Evolutionary conservation across 1,284 basidiomycete genomes (phyloP), one percentile per base, ranked within the genome.

Genomic region (Cutaneotrichosporon cyanovorans): DNA sequence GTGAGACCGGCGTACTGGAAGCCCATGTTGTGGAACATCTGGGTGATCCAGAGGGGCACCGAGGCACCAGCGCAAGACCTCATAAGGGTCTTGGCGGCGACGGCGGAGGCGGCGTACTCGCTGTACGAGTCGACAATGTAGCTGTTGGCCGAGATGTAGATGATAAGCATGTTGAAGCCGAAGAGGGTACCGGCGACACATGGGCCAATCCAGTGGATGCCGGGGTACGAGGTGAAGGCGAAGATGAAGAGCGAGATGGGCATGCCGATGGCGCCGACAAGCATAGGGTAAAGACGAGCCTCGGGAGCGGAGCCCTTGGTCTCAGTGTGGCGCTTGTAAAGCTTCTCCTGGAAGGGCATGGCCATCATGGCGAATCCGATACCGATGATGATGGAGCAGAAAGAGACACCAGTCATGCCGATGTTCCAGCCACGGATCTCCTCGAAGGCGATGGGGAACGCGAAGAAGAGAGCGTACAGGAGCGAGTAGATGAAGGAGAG

Each of bases 1-100:
- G 62, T 49, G 11, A 66, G 53, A 10, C 59, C 59, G 11, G 59
- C 65, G 36, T 58, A 63, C 50, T 63, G 58, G 57, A 66, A 66
- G 2, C 54, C 53, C 40, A 66, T 47, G 42, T 59, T 58, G 51
- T 61, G 55, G 57, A 44, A 48, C 15, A 43, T 23, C 20, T 38
- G 30, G 10, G 22, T 33, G 30, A 62, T 57, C 64, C 64, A 66
- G 28, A 66, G 55, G 10, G 66, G 65, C 3, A 68, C 62, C 0
- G 56, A 55, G 2, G 69, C 72, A 11, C 75, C 76, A 40, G 71
- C 62, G 12, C 74, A 57, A 7, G 69, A 71, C 20, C 75, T 68
- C 42, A 75, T 59, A 18, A 78, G 65, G 0, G 75, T 76, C 61
- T 77, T 77, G 43, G 75, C 74, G 4, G 76, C 73, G 37, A 75